phyloP scores from a whole-genome alignment of 768 basidiomycete species.

The Trametes coccinea region DNA sequence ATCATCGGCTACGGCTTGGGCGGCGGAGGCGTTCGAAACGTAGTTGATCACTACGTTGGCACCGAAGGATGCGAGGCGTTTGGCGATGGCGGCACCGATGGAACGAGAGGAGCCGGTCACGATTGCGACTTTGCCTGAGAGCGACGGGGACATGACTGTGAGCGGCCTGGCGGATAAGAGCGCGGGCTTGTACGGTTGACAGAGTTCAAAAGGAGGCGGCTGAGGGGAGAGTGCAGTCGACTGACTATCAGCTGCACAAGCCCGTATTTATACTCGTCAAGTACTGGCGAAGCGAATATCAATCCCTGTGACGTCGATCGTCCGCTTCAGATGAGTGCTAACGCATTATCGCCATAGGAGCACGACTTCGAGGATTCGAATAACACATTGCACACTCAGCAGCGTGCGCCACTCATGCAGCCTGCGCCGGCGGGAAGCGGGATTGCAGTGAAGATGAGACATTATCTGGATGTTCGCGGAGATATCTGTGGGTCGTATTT shows the following conservation, averaged over 20 bases:
- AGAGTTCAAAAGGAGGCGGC: background rate
- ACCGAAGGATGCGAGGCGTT: slow-evolving; percentile 53
- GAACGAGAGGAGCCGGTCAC: slow-evolving; percentile 62
- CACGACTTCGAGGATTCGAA: too few species aligned
- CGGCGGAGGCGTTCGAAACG: slow-evolving; percentile 41
- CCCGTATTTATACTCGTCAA: background rate
- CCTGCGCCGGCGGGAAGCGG: too few species aligned
- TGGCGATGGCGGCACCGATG: slow-evolving; percentile 59
- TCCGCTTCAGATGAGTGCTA: too few species aligned
- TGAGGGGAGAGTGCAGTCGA: too few species aligned
- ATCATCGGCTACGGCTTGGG: slow-evolving; percentile 46
- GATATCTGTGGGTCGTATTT: too few species aligned
- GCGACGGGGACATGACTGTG: slow-evolving; percentile 15
- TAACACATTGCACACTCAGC: too few species aligned
- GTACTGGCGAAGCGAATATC: background rate
- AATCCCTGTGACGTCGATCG: background rate
- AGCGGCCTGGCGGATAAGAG: background rate
- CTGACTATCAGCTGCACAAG: too few species aligned
- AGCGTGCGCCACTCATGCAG: too few species aligned
- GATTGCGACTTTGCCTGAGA: slow-evolving; percentile 37
- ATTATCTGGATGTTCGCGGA: too few species aligned
- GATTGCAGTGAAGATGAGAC: too few species aligned
- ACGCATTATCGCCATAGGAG: too few species aligned
- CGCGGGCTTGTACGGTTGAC: background rate
- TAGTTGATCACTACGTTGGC: slow-evolving; percentile 63